Conservation (phyloP, 345 rosid genomes). For the Kernera saxatilis region DNA sequence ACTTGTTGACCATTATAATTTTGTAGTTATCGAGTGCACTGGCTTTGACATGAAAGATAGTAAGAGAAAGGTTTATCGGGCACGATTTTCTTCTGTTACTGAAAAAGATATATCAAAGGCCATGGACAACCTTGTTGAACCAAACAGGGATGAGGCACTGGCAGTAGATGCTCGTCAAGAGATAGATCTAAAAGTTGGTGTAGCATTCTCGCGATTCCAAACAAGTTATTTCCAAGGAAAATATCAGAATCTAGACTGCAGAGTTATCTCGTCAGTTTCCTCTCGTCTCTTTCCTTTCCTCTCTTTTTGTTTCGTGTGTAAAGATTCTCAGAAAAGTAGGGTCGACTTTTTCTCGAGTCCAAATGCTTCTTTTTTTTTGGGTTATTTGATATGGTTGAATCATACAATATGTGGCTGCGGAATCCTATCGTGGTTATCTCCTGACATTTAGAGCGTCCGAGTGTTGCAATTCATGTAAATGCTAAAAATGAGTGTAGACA, state of each 20-base stretch:
- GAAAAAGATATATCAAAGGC: constrained; percentile 88
- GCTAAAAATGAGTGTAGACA: not conserved
- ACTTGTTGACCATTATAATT: constrained; percentile 13
- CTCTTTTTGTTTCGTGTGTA: not conserved
- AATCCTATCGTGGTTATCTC: not conserved
- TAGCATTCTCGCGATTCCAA: constrained; percentile 92
- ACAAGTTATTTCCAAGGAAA: constrained; percentile 92
- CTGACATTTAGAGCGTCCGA: not conserved
- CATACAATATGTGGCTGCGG: not conserved
- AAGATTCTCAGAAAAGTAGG: not conserved
- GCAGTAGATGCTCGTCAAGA: constrained; percentile 99
- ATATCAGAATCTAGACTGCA: constrained; percentile 90
- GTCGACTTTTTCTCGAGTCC: not conserved
- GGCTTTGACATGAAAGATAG: constrained; percentile 54
- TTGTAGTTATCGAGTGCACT: constrained; percentile 75
- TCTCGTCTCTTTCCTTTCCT: constrained; percentile 19
- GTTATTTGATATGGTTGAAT: not conserved
- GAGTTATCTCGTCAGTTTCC: constrained; percentile 90
- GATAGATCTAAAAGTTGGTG: constrained; percentile 99
- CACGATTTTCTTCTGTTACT: constrained; percentile 92
- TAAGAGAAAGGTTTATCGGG: constrained; percentile 68
- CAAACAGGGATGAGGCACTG: constrained; percentile 81
- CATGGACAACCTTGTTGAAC: constrained; percentile 76
- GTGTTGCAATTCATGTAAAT: not conserved
- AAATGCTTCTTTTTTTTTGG: not conserved